Percentiles rank a stretch among this genome's conserved stretches.
phyloP scores from a whole-genome alignment of 257 asterid species.

The Primulina tabacum region DNA sequence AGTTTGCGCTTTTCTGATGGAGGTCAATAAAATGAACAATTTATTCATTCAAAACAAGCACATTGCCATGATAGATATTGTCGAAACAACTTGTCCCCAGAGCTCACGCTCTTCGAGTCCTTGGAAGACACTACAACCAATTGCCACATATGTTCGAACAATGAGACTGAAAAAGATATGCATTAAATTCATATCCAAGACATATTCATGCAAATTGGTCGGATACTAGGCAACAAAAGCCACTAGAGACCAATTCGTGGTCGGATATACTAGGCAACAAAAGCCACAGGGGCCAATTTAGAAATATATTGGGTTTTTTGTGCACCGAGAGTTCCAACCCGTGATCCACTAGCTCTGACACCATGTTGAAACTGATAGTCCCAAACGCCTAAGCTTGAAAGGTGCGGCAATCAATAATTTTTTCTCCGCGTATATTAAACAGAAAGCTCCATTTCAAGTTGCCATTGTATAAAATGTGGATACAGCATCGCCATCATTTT shows the following conservation, averaged over 20 bases:
- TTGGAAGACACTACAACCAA: neutral
- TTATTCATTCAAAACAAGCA: neutral
- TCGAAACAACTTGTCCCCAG: neutral
- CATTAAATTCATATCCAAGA: no score
- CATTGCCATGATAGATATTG: neutral
- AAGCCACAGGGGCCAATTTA: neutral
- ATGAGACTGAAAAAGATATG: neutral
- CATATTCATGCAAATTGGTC: neutral
- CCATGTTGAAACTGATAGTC: neutral
- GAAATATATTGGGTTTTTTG: neutral
- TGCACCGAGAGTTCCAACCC: neutral
- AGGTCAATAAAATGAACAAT: neutral
- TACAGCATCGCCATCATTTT: no score
- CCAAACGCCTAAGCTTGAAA: neutral
- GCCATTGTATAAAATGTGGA: no score
- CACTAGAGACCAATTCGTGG: neutral
- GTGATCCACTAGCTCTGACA: neutral
- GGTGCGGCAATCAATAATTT: neutral
- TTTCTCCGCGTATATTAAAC: no score
- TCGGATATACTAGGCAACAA: neutral
- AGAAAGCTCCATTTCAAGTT: neutral
- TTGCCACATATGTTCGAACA: neutral
- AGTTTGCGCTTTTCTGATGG: neutral
- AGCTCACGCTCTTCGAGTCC: neutral
- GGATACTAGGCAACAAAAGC: neutral